phyloP scores from a whole-genome alignment of 2,329 filamentous ascomycete genomes.

The Leptographium wingfieldii region DNA sequence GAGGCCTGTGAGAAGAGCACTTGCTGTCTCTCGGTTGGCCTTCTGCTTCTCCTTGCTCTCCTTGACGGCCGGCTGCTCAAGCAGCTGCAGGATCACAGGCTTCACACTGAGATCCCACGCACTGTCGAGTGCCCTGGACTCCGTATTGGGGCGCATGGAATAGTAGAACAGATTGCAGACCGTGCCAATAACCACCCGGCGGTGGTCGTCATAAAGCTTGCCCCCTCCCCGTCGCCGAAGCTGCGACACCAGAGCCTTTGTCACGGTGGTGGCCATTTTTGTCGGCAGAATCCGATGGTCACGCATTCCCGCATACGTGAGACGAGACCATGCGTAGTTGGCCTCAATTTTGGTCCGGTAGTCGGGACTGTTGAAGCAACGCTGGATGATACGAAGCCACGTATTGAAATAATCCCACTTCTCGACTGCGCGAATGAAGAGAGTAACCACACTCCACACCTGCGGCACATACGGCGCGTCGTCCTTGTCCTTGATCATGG shows the following conservation, averaged over 20 bases:
- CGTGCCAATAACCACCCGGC: slow-evolving; percentile 47
- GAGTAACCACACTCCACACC: slow-evolving; percentile 74
- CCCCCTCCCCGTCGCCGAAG: slow-evolving; percentile 48
- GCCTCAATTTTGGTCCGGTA: slow-evolving; percentile 59
- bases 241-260: slow-evolving; percentile 55
- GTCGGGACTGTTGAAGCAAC: slow-evolving; percentile 73
- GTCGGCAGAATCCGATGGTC: slow-evolving; percentile 47
- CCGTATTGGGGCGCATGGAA: slow-evolving; percentile 57
- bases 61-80: slow-evolving; percentile 27
- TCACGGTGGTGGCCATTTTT: slow-evolving; percentile 37
- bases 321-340: slow-evolving; percentile 73
- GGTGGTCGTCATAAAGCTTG: slow-evolving; percentile 45
- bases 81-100: slow-evolving; percentile 47
- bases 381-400: slow-evolving; percentile 70
- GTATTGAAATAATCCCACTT: slow-evolving; percentile 62
- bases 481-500: slow-evolving; percentile 54
- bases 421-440: slow-evolving; percentile 59
- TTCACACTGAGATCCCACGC: slow-evolving; percentile 70
- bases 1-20: slow-evolving; percentile 60
- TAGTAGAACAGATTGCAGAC: slow-evolving; percentile 79
- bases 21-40: slow-evolving; percentile 44
- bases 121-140: slow-evolving; percentile 52
- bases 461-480: slow-evolving; percentile 60
- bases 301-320: slow-evolving; percentile 61
- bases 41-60: slow-evolving; percentile 16